Evolutionary conservation across 805 yeast species (phyloP), one percentile per base, ranked within the genome.

Genomic region (Metschnikowia matae): DNA sequence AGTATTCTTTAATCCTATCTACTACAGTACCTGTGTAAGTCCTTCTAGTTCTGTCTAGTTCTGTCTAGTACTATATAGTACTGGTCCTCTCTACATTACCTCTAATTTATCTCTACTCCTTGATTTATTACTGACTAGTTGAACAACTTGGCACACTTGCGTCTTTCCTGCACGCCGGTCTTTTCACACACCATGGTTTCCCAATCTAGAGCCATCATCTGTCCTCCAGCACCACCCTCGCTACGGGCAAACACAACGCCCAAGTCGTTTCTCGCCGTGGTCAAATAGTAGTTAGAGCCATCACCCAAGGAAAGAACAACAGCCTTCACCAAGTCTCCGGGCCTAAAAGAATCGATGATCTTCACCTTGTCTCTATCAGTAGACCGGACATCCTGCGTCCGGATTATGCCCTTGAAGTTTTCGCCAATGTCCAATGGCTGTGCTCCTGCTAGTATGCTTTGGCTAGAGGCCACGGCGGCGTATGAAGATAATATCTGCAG

Each of bases 111-210:
- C 40, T 18, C 15, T n/a, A 18, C 21, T 37, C 14, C 6, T 2
- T 13, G 21, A 23, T 13, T 21, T 34, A 40, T 17, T 18, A 31
- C 17, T 32, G 20, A 17, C 35, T 42, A 42, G 29, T 29, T 48
- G 34, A 82, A 87, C 11, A 97, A 96, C 64, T 89, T 90, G 2
- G 99, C 99, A 69, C 96, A 89, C 67, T 94, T 94, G 52, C 99
- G 78, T 58, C 74, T 73, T 60, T 90, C 97, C 11, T 81, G 67
- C 8, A 77, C 79, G 1, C 97, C 97, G 2, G 91, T 82, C 23
- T 68, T 71, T 2, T 89, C 84, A 54, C 87, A 82, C 32, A 85
- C 77, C 98, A 95, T 94, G 11, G 89, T 87, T 68, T 89, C 91
- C 97, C 98, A 94, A 68, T 94, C 98, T 40, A 89, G 69, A 2